Base-by-base conservation (phyloP, 257 asterid species). In the Galeopsis tetrahit region DNA sequence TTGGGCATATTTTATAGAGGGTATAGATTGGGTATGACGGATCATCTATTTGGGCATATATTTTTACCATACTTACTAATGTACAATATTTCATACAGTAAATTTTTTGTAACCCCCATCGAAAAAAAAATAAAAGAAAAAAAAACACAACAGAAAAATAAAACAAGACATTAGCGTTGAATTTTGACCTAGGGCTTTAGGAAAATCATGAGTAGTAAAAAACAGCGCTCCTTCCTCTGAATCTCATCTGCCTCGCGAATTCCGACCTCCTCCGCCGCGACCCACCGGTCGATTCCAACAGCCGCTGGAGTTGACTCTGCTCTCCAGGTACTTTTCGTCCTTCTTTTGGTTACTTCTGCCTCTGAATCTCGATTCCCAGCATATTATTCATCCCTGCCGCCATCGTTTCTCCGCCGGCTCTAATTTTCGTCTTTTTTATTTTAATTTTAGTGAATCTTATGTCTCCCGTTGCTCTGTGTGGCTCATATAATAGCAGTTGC, bases 111-210 rank as follows among this genome's bases (percentile, higher is more conserved):
- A 21, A 1, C 28, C 28, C 28, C 28, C 28, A 0, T 0, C 28
- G 0, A 21, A 21, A 21, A 21, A 21, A 21, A 21, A 21, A 21
- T 21, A 21, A 21, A 21, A 44, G 9, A 2, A 9, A 2, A 11
- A 11, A 9, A 9, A 44, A 44, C 51, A 44, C n/a, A 44, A 44
- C n/a, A 44, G 4, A 44, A 44, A 44, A 3, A 44, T 8, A 44
- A 44, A 48, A 11, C 2, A 48, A n/a, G 2, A 48, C 3, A n/a
- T 4, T 14, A 49, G 17, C 2, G 28, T 21, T 49, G 56, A 49
- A 49, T 49, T 49, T 5, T 51, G 58, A 51, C 32, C 58, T 51
- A 51, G 58, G 58, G 58, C 15, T 51, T 51, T n/a, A 51, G 31
- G 2, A 51, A 15, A 6, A 40, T 2, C 49, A 10, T 10, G n/a